phyloP scores from a whole-genome alignment of 2,329 filamentous ascomycete genomes.

The Fusarium poae region DNA sequence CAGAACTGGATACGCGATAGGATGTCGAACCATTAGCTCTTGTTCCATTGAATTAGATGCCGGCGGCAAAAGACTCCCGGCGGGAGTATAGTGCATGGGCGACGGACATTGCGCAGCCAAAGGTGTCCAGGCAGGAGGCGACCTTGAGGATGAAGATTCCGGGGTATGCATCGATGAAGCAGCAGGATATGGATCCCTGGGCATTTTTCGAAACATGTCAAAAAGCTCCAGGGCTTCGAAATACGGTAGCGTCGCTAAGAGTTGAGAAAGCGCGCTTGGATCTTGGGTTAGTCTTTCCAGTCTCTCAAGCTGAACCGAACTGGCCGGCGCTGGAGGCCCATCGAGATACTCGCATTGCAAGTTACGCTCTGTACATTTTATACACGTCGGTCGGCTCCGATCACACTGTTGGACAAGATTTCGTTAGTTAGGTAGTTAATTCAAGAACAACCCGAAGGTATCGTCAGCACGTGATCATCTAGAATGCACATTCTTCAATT shows the following conservation, averaged over 20 bases:
- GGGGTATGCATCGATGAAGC: background rate
- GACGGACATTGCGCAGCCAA: background rate
- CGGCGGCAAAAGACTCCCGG: conserved; percentile 1
- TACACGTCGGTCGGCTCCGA: background rate
- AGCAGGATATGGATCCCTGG: background rate
- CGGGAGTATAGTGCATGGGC: background rate
- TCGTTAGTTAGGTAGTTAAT: background rate
- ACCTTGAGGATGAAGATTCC: background rate
- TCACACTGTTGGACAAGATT: conserved; percentile 3
- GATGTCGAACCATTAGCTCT: conserved; percentile 8
- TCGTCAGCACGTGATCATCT: background rate
- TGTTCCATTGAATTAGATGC: background rate
- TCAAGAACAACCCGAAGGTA: background rate
- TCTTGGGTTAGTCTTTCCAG: background rate
- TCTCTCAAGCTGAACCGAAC: background rate
- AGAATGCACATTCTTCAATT: background rate
- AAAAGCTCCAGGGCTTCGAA: conserved; percentile 3
- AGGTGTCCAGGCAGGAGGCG: background rate
- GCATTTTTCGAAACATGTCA: background rate
- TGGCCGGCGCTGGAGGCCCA: background rate
- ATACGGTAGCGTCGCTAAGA: conserved; percentile 2
- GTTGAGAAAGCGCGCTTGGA: background rate
- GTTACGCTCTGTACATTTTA: background rate
- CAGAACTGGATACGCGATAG: background rate
- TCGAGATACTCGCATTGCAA: background rate